Base-by-base conservation (phyloP, 441 rosid species). In the Euphorbia schlechtendalii region DNA sequence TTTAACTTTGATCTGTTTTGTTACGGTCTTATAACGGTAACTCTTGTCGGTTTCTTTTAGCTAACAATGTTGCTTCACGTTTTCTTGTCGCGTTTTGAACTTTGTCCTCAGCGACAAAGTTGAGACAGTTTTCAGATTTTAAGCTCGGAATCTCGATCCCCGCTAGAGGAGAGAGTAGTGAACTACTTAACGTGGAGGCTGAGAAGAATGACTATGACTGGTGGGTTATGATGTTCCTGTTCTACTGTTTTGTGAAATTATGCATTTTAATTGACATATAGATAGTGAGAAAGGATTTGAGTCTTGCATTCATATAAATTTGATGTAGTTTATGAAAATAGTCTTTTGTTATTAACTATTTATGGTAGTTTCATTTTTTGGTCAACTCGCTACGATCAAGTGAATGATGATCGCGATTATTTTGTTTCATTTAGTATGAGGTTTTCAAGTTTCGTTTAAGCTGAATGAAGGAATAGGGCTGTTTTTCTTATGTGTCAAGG, bases 181-280 rank as follows among this genome's bases (percentile, higher is more conserved):
- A 85, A 71, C 79, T 91, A 70, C 91, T 91, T 68, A 85, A 77
- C 78, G 91, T 78, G 43, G 99, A 89, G 27, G 96, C 81, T 71
- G 98, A 87, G 70, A 94, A 94, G 82, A 91, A 91, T 76, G 99
- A 94, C 75, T 94, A 94, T 77, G 99, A 94, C 67, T 94, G 99
- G 99, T 94, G 68, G 63, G 88, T 71, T 62, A 43, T 73, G 20
- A 62, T 68, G 76, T 65, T 69, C 59, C 32, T 64, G 14, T 68
- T 27, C 13, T 58, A 40, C 51, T 20, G 22, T 38, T 63, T 64
- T 63, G 5, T 28, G 71, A 6, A 36, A 30, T 5, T 27, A 13
- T 38, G 43, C 17, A 20, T 41, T 41, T 24, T 55, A 1, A 0
- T 55, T 55, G 11, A 3, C 11, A 21, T 27, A 51, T 57, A 24